These are phyloP conservation scores for Aspergillus pseudoviridinutans DNA, from an alignment of 2,329 filamentous ascomycete species.

Conservation along the genomic window DNA sequence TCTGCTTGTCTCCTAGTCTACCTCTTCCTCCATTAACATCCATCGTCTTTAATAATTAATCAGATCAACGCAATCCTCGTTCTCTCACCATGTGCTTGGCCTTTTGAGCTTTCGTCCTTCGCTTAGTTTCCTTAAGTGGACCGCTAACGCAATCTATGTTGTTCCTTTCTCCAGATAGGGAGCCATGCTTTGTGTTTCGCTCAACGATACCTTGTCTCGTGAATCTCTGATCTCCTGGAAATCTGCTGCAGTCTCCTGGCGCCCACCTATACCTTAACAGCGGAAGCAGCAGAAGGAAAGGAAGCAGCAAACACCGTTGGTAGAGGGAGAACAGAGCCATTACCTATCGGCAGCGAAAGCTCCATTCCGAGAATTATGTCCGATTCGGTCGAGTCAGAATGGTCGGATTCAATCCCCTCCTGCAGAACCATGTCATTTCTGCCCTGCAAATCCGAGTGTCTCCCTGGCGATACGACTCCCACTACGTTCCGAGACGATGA, in stretches of 20 bases:
- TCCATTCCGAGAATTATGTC: slow-evolving; percentile 22
- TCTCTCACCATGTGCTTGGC: not conserved
- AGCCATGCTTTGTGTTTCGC: slow-evolving; percentile 23
- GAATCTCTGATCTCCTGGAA: slow-evolving; percentile 17
- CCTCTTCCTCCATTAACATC: not conserved
- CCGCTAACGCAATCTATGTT: not conserved
- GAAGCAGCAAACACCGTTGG: not conserved
- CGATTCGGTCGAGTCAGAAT: slow-evolving; percentile 30
- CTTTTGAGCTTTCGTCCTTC: not conserved
- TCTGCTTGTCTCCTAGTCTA: not conserved
- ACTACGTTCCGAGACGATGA: slow-evolving; percentile 21
- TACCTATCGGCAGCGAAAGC: not conserved
- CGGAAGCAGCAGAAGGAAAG: not conserved
- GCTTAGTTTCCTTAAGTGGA: not conserved
- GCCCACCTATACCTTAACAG: slow-evolving; percentile 18
- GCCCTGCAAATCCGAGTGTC: slow-evolving; percentile 29
- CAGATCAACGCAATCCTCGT: not conserved
- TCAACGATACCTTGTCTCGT: slow-evolving; percentile 12
- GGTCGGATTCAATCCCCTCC: slow-evolving; percentile 23
- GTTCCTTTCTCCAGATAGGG: slow-evolving; percentile 8
- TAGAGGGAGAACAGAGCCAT: not conserved
- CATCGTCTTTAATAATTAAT: not conserved
- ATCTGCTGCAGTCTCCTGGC: slow-evolving; percentile 17
- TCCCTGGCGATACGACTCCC: slow-evolving; percentile 19
- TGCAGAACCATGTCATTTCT: slow-evolving; percentile 25